These are phyloP conservation scores for Lagenidium giganteum DNA, from an alignment of 352 stramenopile species.

Conservation along the genomic window DNA sequence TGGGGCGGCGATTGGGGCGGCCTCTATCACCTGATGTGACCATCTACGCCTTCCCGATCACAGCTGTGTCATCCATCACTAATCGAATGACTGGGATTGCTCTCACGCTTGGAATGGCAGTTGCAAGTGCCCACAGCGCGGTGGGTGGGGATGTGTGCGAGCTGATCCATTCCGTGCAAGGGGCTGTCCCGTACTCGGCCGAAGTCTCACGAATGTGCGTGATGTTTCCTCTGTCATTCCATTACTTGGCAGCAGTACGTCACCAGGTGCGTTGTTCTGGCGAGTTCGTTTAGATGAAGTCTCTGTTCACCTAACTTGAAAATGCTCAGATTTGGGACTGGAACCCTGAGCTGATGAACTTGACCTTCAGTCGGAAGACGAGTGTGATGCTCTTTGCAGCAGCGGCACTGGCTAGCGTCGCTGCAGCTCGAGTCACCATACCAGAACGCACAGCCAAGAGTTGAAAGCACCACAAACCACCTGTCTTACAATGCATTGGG, in stretches of 20 bases:
- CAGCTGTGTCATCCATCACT: conserved; percentile 82
- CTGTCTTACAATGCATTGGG: too few relatives aligned
- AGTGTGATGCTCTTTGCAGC: conserved; percentile 17
- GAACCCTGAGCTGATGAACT: conserved; percentile 53
- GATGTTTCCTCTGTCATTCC: conserved; percentile 84
- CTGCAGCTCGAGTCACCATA: too few relatives aligned
- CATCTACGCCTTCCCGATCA: conserved; percentile 87
- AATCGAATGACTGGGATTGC: conserved; percentile 84
- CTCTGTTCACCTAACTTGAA: not conserved
- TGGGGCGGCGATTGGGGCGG: conserved; percentile 60
- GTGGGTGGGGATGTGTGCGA: conserved; percentile 41
- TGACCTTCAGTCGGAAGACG: conserved; percentile 14
- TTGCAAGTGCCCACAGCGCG: conserved; percentile 41
- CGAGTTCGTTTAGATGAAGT: not conserved
- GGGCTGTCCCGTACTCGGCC: conserved; percentile 23
- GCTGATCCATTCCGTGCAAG: conserved; percentile 43
- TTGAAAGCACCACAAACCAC: too few relatives aligned
- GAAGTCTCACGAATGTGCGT: conserved; percentile 78
- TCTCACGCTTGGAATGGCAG: conserved; percentile 57
- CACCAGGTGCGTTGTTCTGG: conserved; percentile 50
- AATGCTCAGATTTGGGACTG: conserved; percentile 75
- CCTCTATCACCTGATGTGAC: conserved; percentile 87
- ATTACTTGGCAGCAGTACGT: conserved; percentile 78
- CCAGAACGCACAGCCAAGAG: too few relatives aligned
- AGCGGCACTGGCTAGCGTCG: conserved; percentile 10